Percentiles rank a stretch among this genome's conserved stretches.
Evolutionary conservation across 2,329 filamentous ascomycete genomes (phyloP).

Genomic region (Hymenoscyphus occultus): DNA sequence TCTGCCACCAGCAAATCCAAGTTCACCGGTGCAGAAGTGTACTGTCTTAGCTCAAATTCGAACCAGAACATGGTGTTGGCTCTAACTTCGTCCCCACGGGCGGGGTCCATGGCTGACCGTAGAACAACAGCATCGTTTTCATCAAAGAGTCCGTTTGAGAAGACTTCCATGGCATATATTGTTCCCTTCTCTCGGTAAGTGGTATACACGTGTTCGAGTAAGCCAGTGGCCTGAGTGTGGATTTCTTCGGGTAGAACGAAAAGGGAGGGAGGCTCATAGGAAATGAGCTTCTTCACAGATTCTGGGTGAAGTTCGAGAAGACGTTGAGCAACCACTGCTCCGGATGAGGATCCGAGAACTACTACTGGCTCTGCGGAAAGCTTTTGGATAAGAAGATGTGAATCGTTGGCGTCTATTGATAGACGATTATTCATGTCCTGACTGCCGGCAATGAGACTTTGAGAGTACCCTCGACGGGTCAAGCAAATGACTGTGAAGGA

Average conservation of each 20-base stretch:
- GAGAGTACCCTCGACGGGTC: slow-evolving; percentile 34
- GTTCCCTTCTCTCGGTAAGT: slow-evolving; percentile 14
- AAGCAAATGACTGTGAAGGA: slow-evolving; percentile 34
- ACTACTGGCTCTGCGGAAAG: slow-evolving; percentile 14
- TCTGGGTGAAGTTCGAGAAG: slow-evolving; percentile 17
- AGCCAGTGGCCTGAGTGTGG: slow-evolving; percentile 1
- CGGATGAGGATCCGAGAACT: slow-evolving; percentile 23
- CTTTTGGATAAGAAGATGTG: slow-evolving; percentile 23
- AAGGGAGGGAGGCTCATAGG: slow-evolving; percentile 15
- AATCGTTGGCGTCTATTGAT: slow-evolving; percentile 35
- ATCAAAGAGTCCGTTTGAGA: background rate
- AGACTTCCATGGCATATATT: background rate
- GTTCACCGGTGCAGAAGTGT: slow-evolving; percentile 11
- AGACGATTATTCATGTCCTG: slow-evolving; percentile 35
- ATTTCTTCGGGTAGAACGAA: slow-evolving; percentile 9
- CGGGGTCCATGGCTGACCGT: slow-evolving; percentile 15
- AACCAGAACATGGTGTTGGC: slow-evolving; percentile 21
- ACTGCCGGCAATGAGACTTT: slow-evolving; percentile 21
- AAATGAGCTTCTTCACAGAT: slow-evolving; percentile 8
- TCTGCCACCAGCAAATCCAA: slow-evolving; percentile 8
- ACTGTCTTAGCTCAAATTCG: slow-evolving; percentile 21
- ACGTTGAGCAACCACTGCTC: slow-evolving; percentile 21
- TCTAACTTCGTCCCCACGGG: slow-evolving; percentile 16
- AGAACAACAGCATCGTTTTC: slow-evolving; percentile 12
- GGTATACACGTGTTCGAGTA: slow-evolving; percentile 13